Percentiles rank a stretch among this genome's conserved stretches.
Conservation (phyloP, 306 rosid species). For the Senna siamea region DNA sequence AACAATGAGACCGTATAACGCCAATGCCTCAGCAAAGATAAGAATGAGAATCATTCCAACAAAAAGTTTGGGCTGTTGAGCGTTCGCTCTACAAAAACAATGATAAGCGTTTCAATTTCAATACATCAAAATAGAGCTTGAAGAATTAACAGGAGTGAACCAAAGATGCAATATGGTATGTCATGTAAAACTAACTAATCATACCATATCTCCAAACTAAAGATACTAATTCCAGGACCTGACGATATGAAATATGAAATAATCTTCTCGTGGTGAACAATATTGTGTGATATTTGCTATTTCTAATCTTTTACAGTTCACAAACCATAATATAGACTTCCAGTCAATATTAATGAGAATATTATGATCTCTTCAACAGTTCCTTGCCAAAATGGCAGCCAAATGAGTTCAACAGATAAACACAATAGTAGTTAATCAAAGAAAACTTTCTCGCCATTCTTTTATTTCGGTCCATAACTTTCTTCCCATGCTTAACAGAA, state of each 20-base stretch:
- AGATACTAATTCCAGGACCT: not conserved
- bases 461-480: not conserved
- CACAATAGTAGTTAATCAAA: not conserved
- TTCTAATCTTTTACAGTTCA: not conserved
- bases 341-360: slow-evolving; percentile 7
- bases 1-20: slow-evolving; percentile 74
- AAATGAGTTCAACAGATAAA: slow-evolving; percentile 15
- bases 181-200: slow-evolving; percentile 11
- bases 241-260: slow-evolving; percentile 22
- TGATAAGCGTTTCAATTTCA: slow-evolving; percentile 27
- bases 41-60: slow-evolving; percentile 85
- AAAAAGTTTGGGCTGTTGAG: slow-evolving; percentile 80
- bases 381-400: not conserved
- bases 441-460: not conserved
- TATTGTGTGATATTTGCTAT: not conserved
- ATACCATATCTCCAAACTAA: slow-evolving; percentile 3
- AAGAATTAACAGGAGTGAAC: slow-evolving; percentile 16
- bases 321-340: not conserved
- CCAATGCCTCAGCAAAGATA: slow-evolving; percentile 78
- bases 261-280: not conserved
- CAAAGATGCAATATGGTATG: slow-evolving; percentile 6
- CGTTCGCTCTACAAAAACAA: slow-evolving; percentile 59
- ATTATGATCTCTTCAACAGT: not conserved
- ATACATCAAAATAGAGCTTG: slow-evolving; percentile 10
- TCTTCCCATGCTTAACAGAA: not conserved